Evolutionary conservation across 768 basidiomycete genomes (phyloP).

Genomic region (Auricularia sp.): DNA sequence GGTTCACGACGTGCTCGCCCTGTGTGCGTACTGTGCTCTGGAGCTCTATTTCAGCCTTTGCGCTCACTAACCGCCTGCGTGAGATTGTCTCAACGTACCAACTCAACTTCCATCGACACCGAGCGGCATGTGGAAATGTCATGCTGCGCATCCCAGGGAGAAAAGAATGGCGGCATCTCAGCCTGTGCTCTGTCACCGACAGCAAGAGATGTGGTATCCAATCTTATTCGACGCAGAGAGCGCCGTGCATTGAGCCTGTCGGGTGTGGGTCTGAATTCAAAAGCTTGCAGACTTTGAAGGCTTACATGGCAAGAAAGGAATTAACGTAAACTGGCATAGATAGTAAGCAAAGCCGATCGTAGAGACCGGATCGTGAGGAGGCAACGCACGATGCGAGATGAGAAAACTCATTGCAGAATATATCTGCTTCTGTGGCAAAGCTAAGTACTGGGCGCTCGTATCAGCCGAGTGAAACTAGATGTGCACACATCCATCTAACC

Average conservation of each 20-base stretch:
- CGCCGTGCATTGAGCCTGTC: neutral
- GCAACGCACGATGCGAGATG: neutral
- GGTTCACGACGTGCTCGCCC: too few relatives aligned
- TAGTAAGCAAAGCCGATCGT: too few relatives aligned
- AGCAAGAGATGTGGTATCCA: too few relatives aligned
- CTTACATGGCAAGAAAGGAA: slow-evolving; percentile 37
- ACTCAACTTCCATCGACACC: too few relatives aligned
- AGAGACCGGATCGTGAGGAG: neutral
- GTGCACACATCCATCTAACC: neutral
- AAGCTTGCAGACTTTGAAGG: slow-evolving; percentile 30
- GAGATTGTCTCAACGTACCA: too few relatives aligned
- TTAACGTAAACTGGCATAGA: slow-evolving; percentile 38
- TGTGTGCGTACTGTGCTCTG: too few relatives aligned
- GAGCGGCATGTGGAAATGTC: too few relatives aligned
- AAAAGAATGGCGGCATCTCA: too few relatives aligned
- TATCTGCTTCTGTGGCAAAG: neutral
- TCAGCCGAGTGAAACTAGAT: neutral
- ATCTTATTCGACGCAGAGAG: neutral
- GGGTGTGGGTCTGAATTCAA: neutral
- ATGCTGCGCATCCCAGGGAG: too few relatives aligned
- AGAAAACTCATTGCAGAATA: neutral
- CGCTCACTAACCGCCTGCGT: too few relatives aligned
- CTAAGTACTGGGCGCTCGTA: neutral
- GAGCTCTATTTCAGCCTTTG: too few relatives aligned
- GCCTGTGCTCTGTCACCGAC: too few relatives aligned